Base-by-base conservation (phyloP, 2,329 filamentous ascomycete genomes). In the Colletotrichum sojae region DNA sequence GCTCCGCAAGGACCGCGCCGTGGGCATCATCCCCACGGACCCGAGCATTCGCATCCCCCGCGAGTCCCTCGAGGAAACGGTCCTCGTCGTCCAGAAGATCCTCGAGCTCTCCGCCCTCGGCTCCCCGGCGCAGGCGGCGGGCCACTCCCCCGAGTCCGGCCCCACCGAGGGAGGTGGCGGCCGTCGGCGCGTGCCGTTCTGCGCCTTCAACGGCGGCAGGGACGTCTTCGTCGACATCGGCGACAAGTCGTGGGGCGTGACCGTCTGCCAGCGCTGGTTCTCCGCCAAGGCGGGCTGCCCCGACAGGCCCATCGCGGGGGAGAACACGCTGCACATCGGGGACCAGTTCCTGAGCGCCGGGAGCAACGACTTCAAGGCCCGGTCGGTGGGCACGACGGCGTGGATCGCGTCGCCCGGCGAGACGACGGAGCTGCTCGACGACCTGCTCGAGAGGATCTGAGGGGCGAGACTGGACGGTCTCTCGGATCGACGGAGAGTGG, bases 151-250 rank as follows among this genome's bases (percentile, higher is more conserved):
- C 54, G 53, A 45, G 4, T 13, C 58, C 22, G 20, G 22, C 25
- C 20, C 40, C 31, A 9, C 31, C 31, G 31, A 10, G 31, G 31
- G 31, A 4, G 6, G 20, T 16, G 36, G 52, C 49, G 22, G 52
- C 25, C 57, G 74, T 27, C 75, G 76, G 6, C 73, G 77, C 25
- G 83, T 99, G 39, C 96, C 96, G 0, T 99, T 98, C 77, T 99
- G 96, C 78, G 96, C 96, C 22, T 99, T 99, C 85, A 99, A 99
- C 79, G 96, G 95, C 62, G 96, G 96, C 12, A 95, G 96, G 71
- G 96, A 99, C 79, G 94, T 98, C 49, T 99, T 99, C 81, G 95
- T 99, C 62, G 96, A 99, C 79, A 98, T 99, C 76, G 96, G 96
- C 64, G 96, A 99, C 83, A 99, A 99, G 83, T 94, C 92, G 61